phyloP scores from a whole-genome alignment of 2,329 filamentous ascomycete species.

The Paraconiothyrium sp. region DNA sequence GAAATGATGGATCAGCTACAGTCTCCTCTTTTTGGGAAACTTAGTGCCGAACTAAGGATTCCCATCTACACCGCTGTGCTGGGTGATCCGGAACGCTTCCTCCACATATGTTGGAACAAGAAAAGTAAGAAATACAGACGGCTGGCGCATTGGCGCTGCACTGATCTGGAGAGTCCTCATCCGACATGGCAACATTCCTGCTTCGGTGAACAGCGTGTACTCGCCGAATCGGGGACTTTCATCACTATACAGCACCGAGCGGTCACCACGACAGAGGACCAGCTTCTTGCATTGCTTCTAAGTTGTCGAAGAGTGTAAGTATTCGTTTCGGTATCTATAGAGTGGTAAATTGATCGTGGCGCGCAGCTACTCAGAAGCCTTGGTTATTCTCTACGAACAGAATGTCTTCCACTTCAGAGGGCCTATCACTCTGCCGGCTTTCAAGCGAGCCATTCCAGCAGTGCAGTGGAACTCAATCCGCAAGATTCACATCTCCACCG shows the following conservation, averaged over 20 bases:
- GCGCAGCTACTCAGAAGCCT: slow-evolving; percentile 16
- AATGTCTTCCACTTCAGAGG: slow-evolving; percentile 20
- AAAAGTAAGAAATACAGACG: background rate
- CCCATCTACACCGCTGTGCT: slow-evolving; percentile 9
- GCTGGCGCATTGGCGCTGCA: slow-evolving; percentile 18
- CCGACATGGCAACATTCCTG: slow-evolving; percentile 22
- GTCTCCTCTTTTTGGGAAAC: slow-evolving; percentile 6
- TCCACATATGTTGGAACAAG: slow-evolving; percentile 18
- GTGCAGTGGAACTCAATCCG: slow-evolving; percentile 13
- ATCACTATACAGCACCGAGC: background rate
- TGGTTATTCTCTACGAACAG: slow-evolving; percentile 13
- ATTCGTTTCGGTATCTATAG: background rate
- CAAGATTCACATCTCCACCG: slow-evolving; percentile 13
- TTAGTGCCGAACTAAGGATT: slow-evolving; percentile 2
- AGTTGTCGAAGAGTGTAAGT: slow-evolving; percentile 16
- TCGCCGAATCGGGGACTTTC: background rate
- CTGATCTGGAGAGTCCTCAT: slow-evolving; percentile 16
- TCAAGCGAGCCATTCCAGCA: slow-evolving; percentile 11
- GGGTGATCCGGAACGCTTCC: slow-evolving; percentile 14
- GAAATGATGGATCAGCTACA: slow-evolving; percentile 2
- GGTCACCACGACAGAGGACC: slow-evolving; percentile 14
- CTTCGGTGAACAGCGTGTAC: slow-evolving; percentile 12
- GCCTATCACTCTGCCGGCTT: background rate
- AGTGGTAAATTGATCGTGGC: background rate
- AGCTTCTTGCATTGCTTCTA: slow-evolving; percentile 17